Evolutionary conservation across 2,329 filamentous ascomycete genomes (phyloP), one percentile per base, ranked within the genome.

Genomic region (Cladosporium sp.): DNA sequence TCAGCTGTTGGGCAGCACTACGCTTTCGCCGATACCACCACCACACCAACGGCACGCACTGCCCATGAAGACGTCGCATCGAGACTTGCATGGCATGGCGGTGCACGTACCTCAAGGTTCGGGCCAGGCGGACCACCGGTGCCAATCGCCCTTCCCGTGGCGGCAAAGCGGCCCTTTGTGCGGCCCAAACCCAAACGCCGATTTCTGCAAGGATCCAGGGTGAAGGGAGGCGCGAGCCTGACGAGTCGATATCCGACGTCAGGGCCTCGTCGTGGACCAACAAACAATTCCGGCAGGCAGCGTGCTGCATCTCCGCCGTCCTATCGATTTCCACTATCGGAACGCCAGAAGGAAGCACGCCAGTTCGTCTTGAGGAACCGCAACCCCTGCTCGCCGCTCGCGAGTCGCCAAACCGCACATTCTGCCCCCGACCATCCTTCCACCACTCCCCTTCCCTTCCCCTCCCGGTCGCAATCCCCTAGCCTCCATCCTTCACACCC

Each of bases 141-240:
- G 43, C 43, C 48, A 22, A 35, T 37, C 34, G 32, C 50, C 50
- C 41, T 53, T 28, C 49, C 50, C 50, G 35, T 14, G 42, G 40
- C 52, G 56, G 51, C 49, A 40, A 45, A 52, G 46, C 46, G 54
- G 53, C 55, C 43, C 35, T 42, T 54, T 53, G 58, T 55, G 35
- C 55, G 54, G 57, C 56, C 52, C 55, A 58, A 61, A 58, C 60
- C 57, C 59, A 56, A 59, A 60, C 55, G 56, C 55, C 54, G 32
- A 42, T 32, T 35, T 14, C 37, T n/a, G 42, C 38, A 49, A 32
- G 38, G 38, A 32, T 41, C 14, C 31, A 8, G 38, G 35, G n/a
- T 38, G 13, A 5, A 28, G 4, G 22, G 22, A 28, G 22, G 22
- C 22, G 22, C 22, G 22, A 28, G 22, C 22, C 22, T 7, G 22